Percentiles rank a stretch among this genome's conserved stretches.
These are phyloP conservation scores for Styphnolobium japonicum DNA, from an alignment of 306 rosid species.

Conservation along the genomic window DNA sequence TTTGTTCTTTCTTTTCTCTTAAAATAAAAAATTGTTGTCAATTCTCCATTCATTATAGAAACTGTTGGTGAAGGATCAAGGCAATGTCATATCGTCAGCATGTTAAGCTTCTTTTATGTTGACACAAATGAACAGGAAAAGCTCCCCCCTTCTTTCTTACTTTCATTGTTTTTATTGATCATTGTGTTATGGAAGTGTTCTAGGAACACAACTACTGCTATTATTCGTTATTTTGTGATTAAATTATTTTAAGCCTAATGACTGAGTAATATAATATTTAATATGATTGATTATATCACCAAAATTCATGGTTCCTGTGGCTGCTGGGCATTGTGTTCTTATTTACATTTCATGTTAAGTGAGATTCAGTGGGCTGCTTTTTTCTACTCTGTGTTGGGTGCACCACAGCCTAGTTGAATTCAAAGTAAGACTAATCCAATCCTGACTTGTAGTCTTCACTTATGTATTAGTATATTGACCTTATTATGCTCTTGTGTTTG, in stretches of 20 bases:
- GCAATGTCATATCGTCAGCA: not conserved
- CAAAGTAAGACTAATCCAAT: slow-evolving; percentile 58
- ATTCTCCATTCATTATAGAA: slow-evolving; percentile 16
- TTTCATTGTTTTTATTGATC: not conserved
- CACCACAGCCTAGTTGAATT: slow-evolving; percentile 87
- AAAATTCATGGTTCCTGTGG: slow-evolving; percentile 16
- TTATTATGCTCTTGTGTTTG: slow-evolving; percentile 1
- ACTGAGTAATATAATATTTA: not conserved
- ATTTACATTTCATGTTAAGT: slow-evolving; percentile 67
- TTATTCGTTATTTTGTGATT: not conserved
- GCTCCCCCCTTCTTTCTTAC: not conserved
- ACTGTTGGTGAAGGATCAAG: slow-evolving; percentile 9
- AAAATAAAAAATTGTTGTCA: not conserved
- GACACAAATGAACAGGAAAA: not conserved
- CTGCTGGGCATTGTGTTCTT: slow-evolving; percentile 25
- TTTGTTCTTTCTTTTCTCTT: not conserved
- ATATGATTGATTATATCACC: not conserved
- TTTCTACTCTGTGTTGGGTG: slow-evolving; percentile 90
- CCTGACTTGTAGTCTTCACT: slow-evolving; percentile 13
- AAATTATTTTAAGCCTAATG: slow-evolving; percentile 11
- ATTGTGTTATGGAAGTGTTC: not conserved
- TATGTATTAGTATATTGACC: slow-evolving; percentile 16
- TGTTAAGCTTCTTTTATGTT: slow-evolving; percentile 13
- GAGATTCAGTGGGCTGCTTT: slow-evolving; percentile 99
- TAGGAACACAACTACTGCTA: not conserved